Evolutionary conservation across 495 filamentous ascomycete species (phyloP), one percentile per base, ranked within the genome.

Genomic region (Xylaria nigripes): DNA sequence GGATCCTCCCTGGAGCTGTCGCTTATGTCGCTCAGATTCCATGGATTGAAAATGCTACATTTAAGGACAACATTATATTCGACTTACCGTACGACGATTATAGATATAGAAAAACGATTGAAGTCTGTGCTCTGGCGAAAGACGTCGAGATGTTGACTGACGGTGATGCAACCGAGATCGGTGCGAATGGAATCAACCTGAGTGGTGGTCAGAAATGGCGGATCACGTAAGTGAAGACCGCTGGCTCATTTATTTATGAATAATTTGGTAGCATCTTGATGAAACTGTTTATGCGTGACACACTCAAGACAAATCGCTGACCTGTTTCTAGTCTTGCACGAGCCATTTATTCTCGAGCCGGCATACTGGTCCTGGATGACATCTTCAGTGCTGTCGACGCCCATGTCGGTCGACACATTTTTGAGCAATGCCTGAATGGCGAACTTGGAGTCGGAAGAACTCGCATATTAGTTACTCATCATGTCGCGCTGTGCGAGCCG

Each of bases 121-220:
- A 77, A 27, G 84, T 82, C 4, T 93, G 88, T 61, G 85, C 87
- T 5, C 62, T 93, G 8, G 70, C 75, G 27, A 87, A 88, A 65
- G 88, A 93, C 51, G 62, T 93, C 18, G 79, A 86, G 38, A 85
- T 86, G 73, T 75, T 93, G 6, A 63, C 75, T 0, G 86, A 90
- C 62, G 86, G 86, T 12, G 87, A 90, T 50, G 65, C 79, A 36
- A 93, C 88, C 0, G 87, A 91, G 56, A 87, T 93, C 49, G 87
- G 82, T 15, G 83, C 86, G 0, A 89, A 91, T 52, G 89, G 89
- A 12, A 85, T 93, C 61, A 93, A 91, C 61, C 69, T 94, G 3
- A 89, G 85, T 57, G 89, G 89, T 56, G 89, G 89, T 12, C 89
- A 94, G 64, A 79, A 83, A 61, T 94, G 89, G 89, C 74, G 89